Evolutionary conservation across 495 filamentous ascomycete species (phyloP).

Genomic region (Choiromyces venosus): DNA sequence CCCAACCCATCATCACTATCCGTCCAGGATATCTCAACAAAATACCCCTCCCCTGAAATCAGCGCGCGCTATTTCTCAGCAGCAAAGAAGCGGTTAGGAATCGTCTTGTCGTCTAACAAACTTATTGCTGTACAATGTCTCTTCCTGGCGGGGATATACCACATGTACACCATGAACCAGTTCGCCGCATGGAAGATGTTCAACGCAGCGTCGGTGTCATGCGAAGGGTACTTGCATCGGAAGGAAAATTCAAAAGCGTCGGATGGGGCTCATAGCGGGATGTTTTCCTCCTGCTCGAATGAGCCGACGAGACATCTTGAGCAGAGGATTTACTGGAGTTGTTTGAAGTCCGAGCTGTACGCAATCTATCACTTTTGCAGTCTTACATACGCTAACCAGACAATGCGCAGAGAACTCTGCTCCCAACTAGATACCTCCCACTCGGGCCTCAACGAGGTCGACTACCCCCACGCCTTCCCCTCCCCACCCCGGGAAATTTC

Average conservation of each 20-base stretch:
- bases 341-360: slow-evolving; percentile 39
- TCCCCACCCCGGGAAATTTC: slow-evolving; percentile 39
- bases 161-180: slow-evolving; percentile 41
- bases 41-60: slow-evolving; percentile 33
- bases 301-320: slow-evolving; percentile 37
- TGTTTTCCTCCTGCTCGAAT: slow-evolving; percentile 19
- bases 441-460: slow-evolving; percentile 35
- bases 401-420: slow-evolving; percentile 24
- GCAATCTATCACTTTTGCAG: slow-evolving; percentile 8
- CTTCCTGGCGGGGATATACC: slow-evolving; percentile 41
- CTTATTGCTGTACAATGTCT: slow-evolving; percentile 38
- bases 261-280: slow-evolving; percentile 7
- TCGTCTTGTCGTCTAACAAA: slow-evolving; percentile 38
- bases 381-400: not conserved
- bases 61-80: slow-evolving; percentile 32
- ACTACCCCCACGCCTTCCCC: slow-evolving; percentile 39
- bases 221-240: slow-evolving; percentile 36
- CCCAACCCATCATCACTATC: slow-evolving; percentile 20
- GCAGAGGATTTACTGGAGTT: slow-evolving; percentile 39
- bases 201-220: slow-evolving; percentile 41
- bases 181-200: slow-evolving; percentile 41
- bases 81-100: slow-evolving; percentile 33
- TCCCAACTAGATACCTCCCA: slow-evolving; percentile 36
- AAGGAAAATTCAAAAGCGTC: slow-evolving; percentile 22
- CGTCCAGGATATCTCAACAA: slow-evolving; percentile 18